Evolutionary conservation across 2,329 filamentous ascomycete genomes (phyloP).

Genomic region (Seiridium unicorne): DNA sequence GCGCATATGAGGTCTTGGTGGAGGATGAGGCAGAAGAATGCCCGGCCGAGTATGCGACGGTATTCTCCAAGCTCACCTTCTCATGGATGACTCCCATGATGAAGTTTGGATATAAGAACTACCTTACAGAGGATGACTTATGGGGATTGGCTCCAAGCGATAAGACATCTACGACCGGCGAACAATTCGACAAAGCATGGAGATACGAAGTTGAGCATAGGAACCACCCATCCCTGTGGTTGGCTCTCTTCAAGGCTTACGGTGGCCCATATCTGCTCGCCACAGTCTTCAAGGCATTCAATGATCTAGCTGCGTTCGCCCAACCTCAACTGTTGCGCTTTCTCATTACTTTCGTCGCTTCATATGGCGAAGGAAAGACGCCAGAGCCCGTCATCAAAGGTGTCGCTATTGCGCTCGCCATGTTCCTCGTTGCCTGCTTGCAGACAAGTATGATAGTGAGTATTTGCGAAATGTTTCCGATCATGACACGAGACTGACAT

Average conservation of each 20-base stretch:
- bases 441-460: constrained; percentile 78
- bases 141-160: constrained; percentile 87
- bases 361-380: constrained; percentile 58
- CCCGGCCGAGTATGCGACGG: constrained; percentile 84
- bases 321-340: constrained; percentile 88
- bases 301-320: constrained; percentile 81
- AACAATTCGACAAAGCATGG: constrained; percentile 74
- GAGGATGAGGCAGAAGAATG: constrained; percentile 58
- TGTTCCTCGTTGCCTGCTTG: constrained; percentile 83
- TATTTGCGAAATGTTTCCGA: background rate
- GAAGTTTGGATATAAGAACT: constrained; percentile 90
- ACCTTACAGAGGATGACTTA: constrained; percentile 88
- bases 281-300: constrained; percentile 82
- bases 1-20: constrained; percentile 54
- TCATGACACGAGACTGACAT: background rate
- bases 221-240: constrained; percentile 79
- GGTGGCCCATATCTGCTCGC: constrained; percentile 81
- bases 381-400: constrained; percentile 81
- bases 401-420: constrained; percentile 81
- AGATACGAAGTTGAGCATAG: constrained; percentile 65
- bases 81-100: constrained; percentile 99
- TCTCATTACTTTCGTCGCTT: constrained; percentile 80
- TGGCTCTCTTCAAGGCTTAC: constrained; percentile 80
- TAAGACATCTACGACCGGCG: constrained; percentile 71
- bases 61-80: constrained; percentile 93